Base-by-base conservation (phyloP, 2,329 filamentous ascomycete species). In the Clonostachys solani region DNA sequence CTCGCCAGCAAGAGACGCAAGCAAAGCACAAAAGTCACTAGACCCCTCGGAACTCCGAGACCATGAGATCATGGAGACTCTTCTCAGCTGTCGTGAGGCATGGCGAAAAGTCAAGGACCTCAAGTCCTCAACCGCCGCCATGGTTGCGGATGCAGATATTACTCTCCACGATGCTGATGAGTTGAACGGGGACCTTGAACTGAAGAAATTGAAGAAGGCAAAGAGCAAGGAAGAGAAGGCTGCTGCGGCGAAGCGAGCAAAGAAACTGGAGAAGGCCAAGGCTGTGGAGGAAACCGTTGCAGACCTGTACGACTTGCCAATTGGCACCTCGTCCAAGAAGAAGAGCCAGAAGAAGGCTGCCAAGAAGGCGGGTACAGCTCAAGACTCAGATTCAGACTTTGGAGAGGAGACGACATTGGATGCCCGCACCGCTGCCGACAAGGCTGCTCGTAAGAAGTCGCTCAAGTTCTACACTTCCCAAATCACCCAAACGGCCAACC, bases 401-500 rank as follows among this genome's bases (percentile, higher is more conserved):
- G 94, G 92, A 56, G 94, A 99, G 59, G 91, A 96, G 63, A 86
- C 89, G 15, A 72, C 75, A 5, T 79, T 97, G 49, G 89, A 91
- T 46, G 83, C 84, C 12, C 79, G 84, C 51, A 84, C 92, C 50
- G 86, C 89, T 1, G 88, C 87, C 40, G 89, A 95, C 59, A 99
- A 99, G 69, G 88, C 86, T 0, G 81, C 83, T 50, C 88, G 88
- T 66, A 96, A 94, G 77, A 96, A 95, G 75, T 90, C 83, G 53
- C 80, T 99, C 49, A 87, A 91, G 52, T 99, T 99, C 76, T 99
- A 99, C 78, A 97, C 95, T 3, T 96, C 92, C 4, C 94, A 99
- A 64, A 94, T 99, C 54, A 87, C 89, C 29, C 92, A 97, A 65
- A 97, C 96, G 69, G 84, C 89, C 48, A 95, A 90, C 71, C 92